These are phyloP conservation scores for Calcarisporium arbuscula DNA, from an alignment of 2,329 filamentous ascomycete species.

Conservation along the genomic window DNA sequence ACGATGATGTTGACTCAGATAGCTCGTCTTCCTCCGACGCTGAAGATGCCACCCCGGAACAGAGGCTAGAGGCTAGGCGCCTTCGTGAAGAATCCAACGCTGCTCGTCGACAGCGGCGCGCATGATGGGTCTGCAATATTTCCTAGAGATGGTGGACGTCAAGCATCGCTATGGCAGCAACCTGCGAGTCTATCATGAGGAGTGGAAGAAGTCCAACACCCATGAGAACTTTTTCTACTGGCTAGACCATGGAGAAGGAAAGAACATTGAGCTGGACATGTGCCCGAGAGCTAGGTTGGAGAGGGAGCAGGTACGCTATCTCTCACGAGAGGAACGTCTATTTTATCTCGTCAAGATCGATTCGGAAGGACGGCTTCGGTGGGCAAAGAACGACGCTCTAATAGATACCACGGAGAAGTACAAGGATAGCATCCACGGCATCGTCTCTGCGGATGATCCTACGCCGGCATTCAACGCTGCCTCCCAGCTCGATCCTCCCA, in stretches of 20 bases:
- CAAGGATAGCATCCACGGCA: conserved; percentile 73
- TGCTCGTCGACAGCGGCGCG: conserved; percentile 61
- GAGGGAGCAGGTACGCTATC: conserved; percentile 73
- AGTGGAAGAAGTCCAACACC: conserved; percentile 73
- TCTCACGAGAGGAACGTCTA: conserved; percentile 74
- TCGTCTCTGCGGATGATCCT: conserved; percentile 56
- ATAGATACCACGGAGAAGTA: conserved; percentile 72
- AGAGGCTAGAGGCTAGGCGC: conserved; percentile 30
- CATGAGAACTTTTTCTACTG: conserved; percentile 92
- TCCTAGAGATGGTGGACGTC: conserved; percentile 75
- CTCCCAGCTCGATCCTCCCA: conserved; percentile 9
- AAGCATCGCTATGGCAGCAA: conserved; percentile 88
- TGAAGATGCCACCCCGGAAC: conserved; percentile 28
- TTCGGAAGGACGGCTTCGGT: conserved; percentile 67
- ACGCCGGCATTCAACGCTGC: conserved; percentile 43
- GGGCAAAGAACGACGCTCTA: conserved; percentile 73
- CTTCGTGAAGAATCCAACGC: conserved; percentile 43
- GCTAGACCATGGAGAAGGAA: conserved; percentile 78
- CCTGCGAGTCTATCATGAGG: conserved; percentile 71
- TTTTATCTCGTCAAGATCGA: conserved; percentile 78
- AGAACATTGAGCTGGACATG: conserved; percentile 58
- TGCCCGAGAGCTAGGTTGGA: conserved; percentile 72
- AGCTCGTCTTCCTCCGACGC: conserved; percentile 19
- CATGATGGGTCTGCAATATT: conserved; percentile 82
- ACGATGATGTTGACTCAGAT: conserved; percentile 47